Base-by-base conservation (phyloP, 139 green algal species). In the Chlorella sp. region DNA sequence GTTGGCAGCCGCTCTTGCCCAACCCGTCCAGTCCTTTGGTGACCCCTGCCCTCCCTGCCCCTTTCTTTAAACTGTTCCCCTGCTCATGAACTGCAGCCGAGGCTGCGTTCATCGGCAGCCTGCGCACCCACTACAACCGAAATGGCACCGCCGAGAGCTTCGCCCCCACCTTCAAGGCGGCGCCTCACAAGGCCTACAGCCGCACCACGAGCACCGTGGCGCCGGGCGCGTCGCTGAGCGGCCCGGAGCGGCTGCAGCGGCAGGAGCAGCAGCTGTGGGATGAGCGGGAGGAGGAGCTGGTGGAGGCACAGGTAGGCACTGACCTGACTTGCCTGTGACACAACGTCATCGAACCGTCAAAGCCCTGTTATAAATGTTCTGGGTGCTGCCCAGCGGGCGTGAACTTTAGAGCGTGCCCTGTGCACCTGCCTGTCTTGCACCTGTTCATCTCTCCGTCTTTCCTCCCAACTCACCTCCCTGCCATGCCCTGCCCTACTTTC, bases 181-280 rank as follows among this genome's bases (percentile, higher is more conserved):
- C 39, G 12, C 53, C 53, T 2, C 24, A 34, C 84, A 88, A 80
- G 30, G 18, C 68, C 32, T 80, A 57, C 26, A 24, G 60, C 30
- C 26, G 66, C 68, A 40, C 53, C 40, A 24, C 11, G 1, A 24
- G 19, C 84, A 37, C 60, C 36, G 34, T 19, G 15, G 36, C 22
- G 48, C 7, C 48, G 48, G 48, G 48, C 48, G 48, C 48, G 7
- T 16, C 48, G 48, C 11, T 4, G 15, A 42, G 64, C 81, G 42
- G 34, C 34, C 14, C 64, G 0, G 42, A 37, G 28, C 40, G n/a
- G 21, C 85, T 76, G 48, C 42, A 57, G 71, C 36, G 36, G 36
- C 86, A 90, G 37, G 86, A 90, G 76, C 36, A 53, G 28, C 18
- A 15, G 36, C 39, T 90, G 37, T 90, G 86, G 86, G 75, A 90